These are phyloP conservation scores for Apophysomyces elegans DNA, from an alignment of 371 early-diverging fungal genomes.

Conservation along the genomic window DNA sequence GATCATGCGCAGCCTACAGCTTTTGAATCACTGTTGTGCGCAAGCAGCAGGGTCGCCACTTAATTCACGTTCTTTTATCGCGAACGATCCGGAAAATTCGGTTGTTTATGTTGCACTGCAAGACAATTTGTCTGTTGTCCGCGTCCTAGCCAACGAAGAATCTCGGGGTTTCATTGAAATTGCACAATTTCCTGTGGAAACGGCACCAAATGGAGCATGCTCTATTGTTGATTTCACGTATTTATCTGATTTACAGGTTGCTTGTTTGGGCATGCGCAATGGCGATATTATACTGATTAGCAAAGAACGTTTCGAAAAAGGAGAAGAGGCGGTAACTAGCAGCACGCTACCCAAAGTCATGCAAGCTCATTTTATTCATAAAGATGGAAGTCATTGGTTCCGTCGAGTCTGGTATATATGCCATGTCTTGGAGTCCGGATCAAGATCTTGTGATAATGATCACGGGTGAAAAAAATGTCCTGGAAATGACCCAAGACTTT, in stretches of 20 bases:
- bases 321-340: conserved; percentile 47
- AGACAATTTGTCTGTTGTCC: conserved; percentile 25
- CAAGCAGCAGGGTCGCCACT: not conserved
- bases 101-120: conserved; percentile 56
- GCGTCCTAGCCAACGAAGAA: not conserved
- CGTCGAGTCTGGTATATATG: conserved; percentile 80
- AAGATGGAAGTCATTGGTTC: conserved; percentile 71
- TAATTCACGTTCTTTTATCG: conserved; percentile 43
- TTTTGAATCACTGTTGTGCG: not conserved
- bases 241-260: conserved; percentile 67
- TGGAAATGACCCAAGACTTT: conserved; percentile 94
- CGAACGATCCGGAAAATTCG: conserved; percentile 54
- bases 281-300: conserved; percentile 77
- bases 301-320: conserved; percentile 53
- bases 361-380: conserved; percentile 20
- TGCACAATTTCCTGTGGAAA: conserved; percentile 13
- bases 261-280: conserved; percentile 64
- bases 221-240: conserved; percentile 60
- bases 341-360: not conserved
- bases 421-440: conserved; percentile 93
- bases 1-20: conserved; percentile 2
- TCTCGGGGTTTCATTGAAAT: not conserved
- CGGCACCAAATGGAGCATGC: not conserved
- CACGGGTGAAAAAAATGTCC: conserved; percentile 75
- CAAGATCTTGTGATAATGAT: conserved; percentile 85